Evolutionary conservation across 2,329 filamentous ascomycete genomes (phyloP).

Genomic region (Chaetomium sp.): DNA sequence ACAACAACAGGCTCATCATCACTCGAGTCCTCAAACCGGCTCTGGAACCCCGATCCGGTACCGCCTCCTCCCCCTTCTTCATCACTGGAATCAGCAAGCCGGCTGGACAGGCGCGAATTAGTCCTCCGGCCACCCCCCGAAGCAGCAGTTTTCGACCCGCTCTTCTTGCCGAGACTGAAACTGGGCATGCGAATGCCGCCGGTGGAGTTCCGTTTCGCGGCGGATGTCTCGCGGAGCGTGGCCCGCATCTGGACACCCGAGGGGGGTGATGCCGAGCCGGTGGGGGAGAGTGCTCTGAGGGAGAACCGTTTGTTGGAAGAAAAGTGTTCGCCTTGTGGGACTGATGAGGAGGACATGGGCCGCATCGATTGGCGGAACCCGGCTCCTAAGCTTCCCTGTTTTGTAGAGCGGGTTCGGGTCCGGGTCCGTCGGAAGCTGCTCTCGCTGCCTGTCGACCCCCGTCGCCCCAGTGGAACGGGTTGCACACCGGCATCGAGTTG

Average conservation of each 20-base stretch:
- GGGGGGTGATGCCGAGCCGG: slow-evolving; percentile 43
- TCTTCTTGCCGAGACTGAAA: slow-evolving; percentile 36
- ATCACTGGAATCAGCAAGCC: slow-evolving; percentile 58
- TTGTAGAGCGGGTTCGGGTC: slow-evolving; percentile 35
- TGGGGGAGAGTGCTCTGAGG: slow-evolving; percentile 63
- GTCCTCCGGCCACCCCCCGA: slow-evolving; percentile 20
- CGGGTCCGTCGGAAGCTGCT: slow-evolving; percentile 74
- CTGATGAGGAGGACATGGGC: slow-evolving; percentile 29
- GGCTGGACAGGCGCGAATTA: slow-evolving; percentile 38
- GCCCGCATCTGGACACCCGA: slow-evolving; percentile 38
- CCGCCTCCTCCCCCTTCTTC: slow-evolving; percentile 36
- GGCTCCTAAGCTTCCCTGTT: slow-evolving; percentile 37
- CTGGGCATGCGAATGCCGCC: slow-evolving; percentile 35
- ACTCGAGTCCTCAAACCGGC: slow-evolving; percentile 66
- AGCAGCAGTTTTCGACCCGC: slow-evolving; percentile 9
- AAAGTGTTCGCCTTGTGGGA: slow-evolving; percentile 6
- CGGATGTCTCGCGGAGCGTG: slow-evolving; percentile 39
- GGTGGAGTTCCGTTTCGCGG: slow-evolving; percentile 14
- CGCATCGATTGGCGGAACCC: slow-evolving; percentile 73
- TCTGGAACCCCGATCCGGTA: slow-evolving; percentile 35
- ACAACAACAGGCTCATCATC: slow-evolving; percentile 49
- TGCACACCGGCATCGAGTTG: background rate
- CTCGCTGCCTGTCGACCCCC: slow-evolving; percentile 60
- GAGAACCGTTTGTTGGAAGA: slow-evolving; percentile 46
- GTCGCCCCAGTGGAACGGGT: slow-evolving; percentile 40